phyloP scores from a whole-genome alignment of 192 early-diverging fungal genomes.

The Thamnidium elegans region DNA sequence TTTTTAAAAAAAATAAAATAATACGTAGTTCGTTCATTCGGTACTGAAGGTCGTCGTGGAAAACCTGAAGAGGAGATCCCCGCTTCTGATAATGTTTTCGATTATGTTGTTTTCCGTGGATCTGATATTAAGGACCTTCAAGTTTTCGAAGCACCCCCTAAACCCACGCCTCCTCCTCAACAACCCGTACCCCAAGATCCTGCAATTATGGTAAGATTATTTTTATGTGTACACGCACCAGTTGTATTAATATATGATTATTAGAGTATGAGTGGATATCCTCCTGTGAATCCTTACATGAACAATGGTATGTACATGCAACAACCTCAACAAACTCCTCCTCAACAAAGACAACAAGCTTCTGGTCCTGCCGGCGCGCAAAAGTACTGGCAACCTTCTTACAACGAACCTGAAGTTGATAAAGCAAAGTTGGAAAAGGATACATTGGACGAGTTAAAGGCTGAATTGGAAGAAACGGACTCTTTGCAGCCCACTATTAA shows the following conservation, averaged over 20 bases:
- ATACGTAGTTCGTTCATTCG: constrained; percentile 94
- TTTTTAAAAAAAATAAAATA: constrained; percentile 53
- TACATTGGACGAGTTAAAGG: constrained; percentile 33
- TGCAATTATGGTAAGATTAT: constrained; percentile 54
- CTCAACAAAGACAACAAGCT: constrained; percentile 17
- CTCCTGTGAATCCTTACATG: constrained; percentile 37
- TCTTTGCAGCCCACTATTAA: constrained; percentile 19
- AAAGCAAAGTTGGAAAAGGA: constrained; percentile 35
- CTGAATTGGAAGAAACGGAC: constrained; percentile 7
- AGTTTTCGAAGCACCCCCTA: constrained; percentile 55
- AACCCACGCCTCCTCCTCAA: constrained; percentile 47
- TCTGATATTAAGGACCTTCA: constrained; percentile 88
- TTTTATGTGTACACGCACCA: background rate
- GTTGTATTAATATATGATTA: background rate
- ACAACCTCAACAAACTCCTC: background rate
- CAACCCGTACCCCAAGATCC: constrained; percentile 77
- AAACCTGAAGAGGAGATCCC: constrained; percentile 84
- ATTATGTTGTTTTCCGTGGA: constrained; percentile 92
- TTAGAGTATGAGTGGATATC: constrained; percentile 33
- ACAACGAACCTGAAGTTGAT: constrained; percentile 20
- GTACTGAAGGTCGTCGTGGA: constrained; percentile 87
- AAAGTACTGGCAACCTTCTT: constrained; percentile 25
- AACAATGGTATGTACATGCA: constrained; percentile 27
- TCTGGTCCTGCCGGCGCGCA: constrained; percentile 5
- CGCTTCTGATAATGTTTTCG: constrained; percentile 80